Evolutionary conservation across 306 rosid species (phyloP).

Genomic region (Cucurbita ficifolia): DNA sequence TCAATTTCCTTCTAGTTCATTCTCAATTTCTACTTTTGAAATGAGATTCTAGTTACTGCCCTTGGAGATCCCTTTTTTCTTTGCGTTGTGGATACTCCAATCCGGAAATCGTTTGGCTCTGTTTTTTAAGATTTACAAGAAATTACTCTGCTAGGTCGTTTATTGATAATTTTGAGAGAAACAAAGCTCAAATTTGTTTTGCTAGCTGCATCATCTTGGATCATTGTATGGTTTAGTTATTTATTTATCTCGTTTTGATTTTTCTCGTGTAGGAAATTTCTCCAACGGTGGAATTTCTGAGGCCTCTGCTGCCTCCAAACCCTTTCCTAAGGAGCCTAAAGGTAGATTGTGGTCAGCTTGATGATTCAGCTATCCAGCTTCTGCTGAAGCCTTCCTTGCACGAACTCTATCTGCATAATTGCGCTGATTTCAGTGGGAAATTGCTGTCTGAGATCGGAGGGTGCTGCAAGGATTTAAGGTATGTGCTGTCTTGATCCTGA

Average conservation of each 20-base stretch:
- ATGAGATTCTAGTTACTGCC: no score
- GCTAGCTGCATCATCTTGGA: neutral
- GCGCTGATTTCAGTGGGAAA: conserved; percentile 71
- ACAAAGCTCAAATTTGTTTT: neutral
- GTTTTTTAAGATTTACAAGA: neutral
- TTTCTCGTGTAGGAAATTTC: conserved; percentile 39
- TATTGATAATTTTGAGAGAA: neutral
- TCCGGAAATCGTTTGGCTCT: neutral
- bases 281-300: conserved; percentile 36
- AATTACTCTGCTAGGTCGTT: neutral
- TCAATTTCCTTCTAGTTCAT: neutral
- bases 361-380: conserved; percentile 50
- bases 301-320: conserved; percentile 65
- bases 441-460: conserved; percentile 70
- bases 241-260: neutral
- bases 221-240: neutral
- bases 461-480: conserved; percentile 65
- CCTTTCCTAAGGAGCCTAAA: conserved; percentile 46
- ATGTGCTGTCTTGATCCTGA: neutral
- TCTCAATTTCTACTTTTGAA: neutral
- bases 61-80: neutral
- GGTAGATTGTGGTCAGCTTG: conserved; percentile 62
- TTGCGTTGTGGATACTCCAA: neutral
- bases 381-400: conserved; percentile 50
- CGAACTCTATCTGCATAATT: conserved; percentile 63